Evolutionary conservation across 768 basidiomycete species (phyloP), one percentile per base, ranked within the genome.

Genomic region (Xerocomus brunneocitrinus): DNA sequence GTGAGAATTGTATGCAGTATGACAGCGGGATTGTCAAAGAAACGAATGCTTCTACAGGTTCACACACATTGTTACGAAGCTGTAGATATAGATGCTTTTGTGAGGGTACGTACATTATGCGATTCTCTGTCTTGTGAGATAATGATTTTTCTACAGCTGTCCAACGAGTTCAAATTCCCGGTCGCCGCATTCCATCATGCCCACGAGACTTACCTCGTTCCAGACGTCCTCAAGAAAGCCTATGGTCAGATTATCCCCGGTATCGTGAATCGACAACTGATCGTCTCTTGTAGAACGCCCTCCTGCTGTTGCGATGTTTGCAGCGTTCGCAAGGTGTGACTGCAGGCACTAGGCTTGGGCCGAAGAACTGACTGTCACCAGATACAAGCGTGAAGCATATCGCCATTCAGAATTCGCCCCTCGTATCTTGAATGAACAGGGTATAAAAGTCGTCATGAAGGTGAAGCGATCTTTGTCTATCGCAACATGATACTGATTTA

Each of bases 121-220:
- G 8, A 9, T 8, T 22, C 14, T 27, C 12, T 5, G 6, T 49
- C 6, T 9, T 16, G 30, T 28, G 8, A 19, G 27, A 36, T 19
- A 3, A 6, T 45, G 22, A 54, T 38, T 7, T 30, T 5, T 36
- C 52, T 4, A 3, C 51, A 89, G 77, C 73, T 91, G 3, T 81
- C 87, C 9, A 89, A 91, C 67, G 89, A 92, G 58, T 92, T 91
- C 73, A 73, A 88, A 55, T 89, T 89, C 70, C 79, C 84, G 0
- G 73, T 90, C 35, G 80, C 87, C 0, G 84, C 85, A 0, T 81
- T 89, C 69, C 89, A 90, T 60, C 89, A 91, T 58, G 88, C 89
- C 1, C 82, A 83, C 39, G 87, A 91, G 59, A 81, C 89, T 0
- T 91, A 87, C 58, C 82, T 92, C 38, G 87, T 91, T n/a, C 85